Conservation (phyloP, 73 alveolate species). For the Halteria grandinella region DNA sequence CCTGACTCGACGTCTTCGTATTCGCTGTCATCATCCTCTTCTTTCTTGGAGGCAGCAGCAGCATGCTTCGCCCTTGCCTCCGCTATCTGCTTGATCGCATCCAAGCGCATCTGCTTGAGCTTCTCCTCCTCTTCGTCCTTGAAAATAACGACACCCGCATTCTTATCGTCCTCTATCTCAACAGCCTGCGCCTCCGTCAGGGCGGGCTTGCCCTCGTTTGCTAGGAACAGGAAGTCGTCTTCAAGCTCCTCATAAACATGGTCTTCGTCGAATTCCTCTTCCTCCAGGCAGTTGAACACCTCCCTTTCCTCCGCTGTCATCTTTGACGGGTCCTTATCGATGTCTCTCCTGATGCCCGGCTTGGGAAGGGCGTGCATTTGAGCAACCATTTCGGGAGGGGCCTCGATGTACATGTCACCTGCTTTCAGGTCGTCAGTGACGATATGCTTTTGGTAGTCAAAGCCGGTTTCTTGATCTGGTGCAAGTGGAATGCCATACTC, state of each 20-base stretch:
- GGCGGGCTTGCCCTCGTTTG: conserved; percentile 58
- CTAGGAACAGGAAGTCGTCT: conserved; percentile 48
- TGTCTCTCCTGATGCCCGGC: conserved; percentile 38
- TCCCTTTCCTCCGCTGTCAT: conserved; percentile 41
- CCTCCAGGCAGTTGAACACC: conserved; percentile 2
- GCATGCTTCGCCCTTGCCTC: conserved; percentile 5
- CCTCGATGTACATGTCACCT: conserved; percentile 26
- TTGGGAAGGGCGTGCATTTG: not conserved
- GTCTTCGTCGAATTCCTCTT: not conserved
- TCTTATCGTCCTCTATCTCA: conserved; percentile 9
- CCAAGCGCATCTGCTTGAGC: conserved; percentile 26
- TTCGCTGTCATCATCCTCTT: not conserved
- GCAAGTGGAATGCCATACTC: conserved; percentile 37
- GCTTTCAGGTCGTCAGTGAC: conserved; percentile 27
- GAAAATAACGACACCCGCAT: conserved; percentile 38
- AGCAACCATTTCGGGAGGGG: conserved; percentile 49
- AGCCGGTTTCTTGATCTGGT: conserved; percentile 9
- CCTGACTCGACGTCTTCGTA: too few species aligned
- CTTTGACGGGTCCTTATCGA: conserved; percentile 34
- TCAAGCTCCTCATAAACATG: conserved; percentile 60
- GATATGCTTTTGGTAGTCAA: conserved; percentile 19
- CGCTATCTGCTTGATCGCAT: conserved; percentile 11
- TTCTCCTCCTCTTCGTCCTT: conserved; percentile 54
- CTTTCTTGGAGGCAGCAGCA: not conserved
- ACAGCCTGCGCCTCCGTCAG: too few species aligned